Conservation (phyloP, 257 asterid genomes). For the Capsicum chinense region DNA sequence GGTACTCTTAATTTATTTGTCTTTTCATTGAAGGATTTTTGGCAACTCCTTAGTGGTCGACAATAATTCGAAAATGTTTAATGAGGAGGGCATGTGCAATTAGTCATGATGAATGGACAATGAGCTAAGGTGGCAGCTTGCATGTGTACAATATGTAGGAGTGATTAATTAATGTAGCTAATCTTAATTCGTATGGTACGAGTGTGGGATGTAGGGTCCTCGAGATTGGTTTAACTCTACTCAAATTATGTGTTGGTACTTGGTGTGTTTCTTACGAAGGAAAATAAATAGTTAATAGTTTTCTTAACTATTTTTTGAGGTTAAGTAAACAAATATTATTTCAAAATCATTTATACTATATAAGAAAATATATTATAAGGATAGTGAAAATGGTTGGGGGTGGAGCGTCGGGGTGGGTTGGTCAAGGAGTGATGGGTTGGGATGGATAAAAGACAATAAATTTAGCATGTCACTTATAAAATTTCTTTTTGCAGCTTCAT, state of each 20-base stretch:
- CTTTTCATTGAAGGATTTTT: neutral
- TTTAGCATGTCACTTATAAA: too few relatives aligned
- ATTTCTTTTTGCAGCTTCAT: too few relatives aligned
- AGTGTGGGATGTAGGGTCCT: neutral
- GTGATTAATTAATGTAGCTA: neutral
- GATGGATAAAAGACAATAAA: too few relatives aligned
- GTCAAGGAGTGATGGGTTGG: too few relatives aligned
- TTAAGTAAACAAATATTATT: too few relatives aligned
- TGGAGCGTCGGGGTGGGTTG: too few relatives aligned
- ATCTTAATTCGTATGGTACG: neutral
- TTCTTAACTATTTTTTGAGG: too few relatives aligned
- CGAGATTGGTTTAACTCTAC: neutral
- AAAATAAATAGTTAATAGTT: too few relatives aligned
- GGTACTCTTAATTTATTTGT: conserved; percentile 22
- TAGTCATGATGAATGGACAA: neutral
- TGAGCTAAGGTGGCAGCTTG: neutral
- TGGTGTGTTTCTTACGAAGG: too few relatives aligned
- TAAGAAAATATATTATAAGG: too few relatives aligned
- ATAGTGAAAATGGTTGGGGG: too few relatives aligned
- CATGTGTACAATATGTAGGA: neutral
- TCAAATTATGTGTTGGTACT: neutral
- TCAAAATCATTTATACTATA: too few relatives aligned
- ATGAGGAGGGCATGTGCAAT: conserved; percentile 14
- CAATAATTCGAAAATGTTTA: conserved; percentile 2
- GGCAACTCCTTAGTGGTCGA: conserved; percentile 13